Conservation (phyloP, 306 rosid genomes). For the Potentilla sterilis region DNA sequence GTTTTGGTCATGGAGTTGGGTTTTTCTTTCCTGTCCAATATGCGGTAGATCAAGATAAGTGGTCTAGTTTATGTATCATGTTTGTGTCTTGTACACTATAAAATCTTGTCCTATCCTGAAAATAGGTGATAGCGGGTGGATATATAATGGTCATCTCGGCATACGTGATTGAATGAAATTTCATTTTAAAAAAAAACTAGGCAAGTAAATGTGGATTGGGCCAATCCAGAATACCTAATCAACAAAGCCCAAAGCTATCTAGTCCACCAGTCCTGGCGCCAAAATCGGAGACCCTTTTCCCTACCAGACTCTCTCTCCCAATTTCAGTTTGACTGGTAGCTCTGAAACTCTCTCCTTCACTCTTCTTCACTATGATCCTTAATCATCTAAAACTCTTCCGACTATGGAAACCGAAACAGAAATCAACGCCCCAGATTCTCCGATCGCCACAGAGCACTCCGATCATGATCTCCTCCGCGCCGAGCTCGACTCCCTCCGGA, state of each 20-base stretch:
- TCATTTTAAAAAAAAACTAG: no score
- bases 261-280: not conserved
- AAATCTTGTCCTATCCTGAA: no score
- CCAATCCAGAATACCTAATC: no score
- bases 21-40: no score
- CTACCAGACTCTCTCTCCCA: not conserved
- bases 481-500: conserved; percentile 35
- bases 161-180: no score
- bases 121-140: no score
- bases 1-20: no score
- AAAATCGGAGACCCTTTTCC: not conserved
- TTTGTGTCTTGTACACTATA: no score
- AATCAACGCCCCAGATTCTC: not conserved
- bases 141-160: no score
- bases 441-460: conserved; percentile 9
- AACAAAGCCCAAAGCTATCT: not conserved
- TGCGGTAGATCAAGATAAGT: no score
- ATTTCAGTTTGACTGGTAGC: conserved; percentile 55
- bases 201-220: no score
- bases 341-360: conserved; percentile 14
- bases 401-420: conserved; percentile 39
- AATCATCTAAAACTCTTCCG: conserved; percentile 21
- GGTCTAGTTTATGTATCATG: no score
- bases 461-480: conserved; percentile 22
- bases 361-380: conserved; percentile 26